Evolutionary conservation across 345 rosid genomes (phyloP).

Genomic region (Gossypium turneri): DNA sequence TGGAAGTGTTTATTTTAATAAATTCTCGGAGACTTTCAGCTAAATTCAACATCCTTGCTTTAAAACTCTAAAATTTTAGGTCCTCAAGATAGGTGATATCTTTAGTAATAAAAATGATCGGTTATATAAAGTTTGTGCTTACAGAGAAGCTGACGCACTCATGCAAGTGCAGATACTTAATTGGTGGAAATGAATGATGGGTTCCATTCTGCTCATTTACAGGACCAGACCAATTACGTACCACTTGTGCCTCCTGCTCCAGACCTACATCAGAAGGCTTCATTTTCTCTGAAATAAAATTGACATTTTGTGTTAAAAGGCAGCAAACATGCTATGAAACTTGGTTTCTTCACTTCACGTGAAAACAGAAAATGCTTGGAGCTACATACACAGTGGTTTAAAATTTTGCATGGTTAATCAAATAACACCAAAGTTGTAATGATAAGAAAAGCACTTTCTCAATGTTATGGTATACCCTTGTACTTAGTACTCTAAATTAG

Average conservation of each 20-base stretch:
- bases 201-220: conserved; percentile 61
- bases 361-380: background rate
- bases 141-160: conserved; percentile 93
- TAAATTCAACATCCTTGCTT: background rate
- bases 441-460: background rate
- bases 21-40: background rate
- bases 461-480: background rate
- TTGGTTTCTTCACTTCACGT: background rate
- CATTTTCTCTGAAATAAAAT: conserved; percentile 68
- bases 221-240: conserved; percentile 59
- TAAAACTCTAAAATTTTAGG: conserved; percentile 2
- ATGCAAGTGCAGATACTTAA: conserved; percentile 79
- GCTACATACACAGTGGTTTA: background rate
- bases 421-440: background rate
- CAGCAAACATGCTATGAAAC: background rate
- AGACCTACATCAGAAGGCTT: conserved; percentile 96
- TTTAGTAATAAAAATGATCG: background rate
- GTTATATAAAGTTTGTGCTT: conserved; percentile 33
- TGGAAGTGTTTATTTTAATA: background rate
- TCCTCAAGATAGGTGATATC: background rate
- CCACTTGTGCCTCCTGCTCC: conserved; percentile 85
- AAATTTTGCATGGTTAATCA: background rate
- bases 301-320: conserved; percentile 15
- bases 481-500: background rate
- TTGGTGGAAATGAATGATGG: conserved; percentile 55